Evolutionary conservation across 2,329 filamentous ascomycete species (phyloP), one percentile per base, ranked within the genome.

Genomic region (Neospermospora avenae): DNA sequence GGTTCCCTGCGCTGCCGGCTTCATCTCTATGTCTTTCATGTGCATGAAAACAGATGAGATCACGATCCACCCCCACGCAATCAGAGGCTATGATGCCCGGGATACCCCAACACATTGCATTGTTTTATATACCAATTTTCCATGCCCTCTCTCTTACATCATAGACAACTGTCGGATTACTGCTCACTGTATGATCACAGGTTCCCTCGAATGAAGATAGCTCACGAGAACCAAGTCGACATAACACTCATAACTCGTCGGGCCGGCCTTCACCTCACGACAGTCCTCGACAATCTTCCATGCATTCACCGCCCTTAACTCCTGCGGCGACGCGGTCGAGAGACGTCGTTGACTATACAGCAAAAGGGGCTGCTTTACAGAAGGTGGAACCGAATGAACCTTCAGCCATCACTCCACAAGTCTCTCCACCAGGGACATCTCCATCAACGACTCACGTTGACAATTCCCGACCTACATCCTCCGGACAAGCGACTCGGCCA

Each of bases 241-340:
- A 86, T 59, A 80, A 84, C 42, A 88, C 86, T 57, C 87, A 85
- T 55, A 84, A 76, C 64, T 86, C 88, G 64, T 86, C 86, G 56
- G 79, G 79, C 60, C 83, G 81, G 67, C 81, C 83, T 63, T 92
- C 88, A 59, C 86, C 88, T 31, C 82, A 81, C 71, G 78, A 85
- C 42, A 89, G 87, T 65, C 88, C 90, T 62, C 82, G 83, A 62
- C 78, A 83, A 46, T 85, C 87, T 61, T 84, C 88, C 59, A 84
- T 96, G 77, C 89, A 93, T 68, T 96, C 93, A 11, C 93, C 93
- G 66, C 92, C 92, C 44, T 81, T 98, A 55, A 97, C 93, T 13
- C 93, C 93, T 18, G 87, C 91, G 57, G 92, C 87, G 55, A 93
- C 91, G 45, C 78, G 80, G 65, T 84, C 83, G 56, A 78, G 79